Conservation (phyloP, 192 early-diverging fungal genomes). For the Coemansia reversa region DNA sequence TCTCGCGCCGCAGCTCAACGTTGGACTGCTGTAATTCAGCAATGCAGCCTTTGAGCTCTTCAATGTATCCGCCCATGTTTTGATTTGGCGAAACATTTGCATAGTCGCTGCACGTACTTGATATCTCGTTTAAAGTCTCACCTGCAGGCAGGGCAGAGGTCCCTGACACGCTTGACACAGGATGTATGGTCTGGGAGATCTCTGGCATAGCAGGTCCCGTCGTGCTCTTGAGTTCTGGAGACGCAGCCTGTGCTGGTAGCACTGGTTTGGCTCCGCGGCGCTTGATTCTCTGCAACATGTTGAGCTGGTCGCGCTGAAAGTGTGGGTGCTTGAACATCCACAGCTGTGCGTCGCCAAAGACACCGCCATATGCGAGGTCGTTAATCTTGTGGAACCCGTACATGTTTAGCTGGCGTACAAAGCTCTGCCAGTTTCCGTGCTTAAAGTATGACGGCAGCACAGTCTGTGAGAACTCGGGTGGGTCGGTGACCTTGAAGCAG, state of each 20-base stretch:
- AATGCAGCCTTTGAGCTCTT: constrained; percentile 28
- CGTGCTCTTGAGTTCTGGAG: not conserved
- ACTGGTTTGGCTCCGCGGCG: constrained; percentile 38
- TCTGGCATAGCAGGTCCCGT: not conserved
- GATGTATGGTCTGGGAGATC: not conserved
- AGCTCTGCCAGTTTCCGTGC: constrained; percentile 89
- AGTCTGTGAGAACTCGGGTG: constrained; percentile 67
- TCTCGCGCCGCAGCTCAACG: constrained; percentile 35
- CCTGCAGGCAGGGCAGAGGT: not conserved
- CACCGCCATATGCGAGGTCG: constrained; percentile 44
- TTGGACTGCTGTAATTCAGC: constrained; percentile 32
- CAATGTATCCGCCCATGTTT: constrained; percentile 5
- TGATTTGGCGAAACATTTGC: not conserved
- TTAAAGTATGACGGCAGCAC: constrained; percentile 84
- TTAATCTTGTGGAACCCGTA: constrained; percentile 52
- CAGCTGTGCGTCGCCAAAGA: constrained; percentile 43
- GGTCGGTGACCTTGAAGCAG: constrained; percentile 82
- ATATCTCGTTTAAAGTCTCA: not conserved
- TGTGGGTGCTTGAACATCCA: constrained; percentile 54
- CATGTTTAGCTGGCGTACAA: constrained; percentile 84
- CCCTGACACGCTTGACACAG: not conserved
- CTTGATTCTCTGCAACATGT: constrained; percentile 44
- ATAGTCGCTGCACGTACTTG: not conserved
- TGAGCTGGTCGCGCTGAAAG: constrained; percentile 44
- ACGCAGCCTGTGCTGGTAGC: not conserved